phyloP scores from a whole-genome alignment of 345 rosid species.

The Pugionium dolabratum region DNA sequence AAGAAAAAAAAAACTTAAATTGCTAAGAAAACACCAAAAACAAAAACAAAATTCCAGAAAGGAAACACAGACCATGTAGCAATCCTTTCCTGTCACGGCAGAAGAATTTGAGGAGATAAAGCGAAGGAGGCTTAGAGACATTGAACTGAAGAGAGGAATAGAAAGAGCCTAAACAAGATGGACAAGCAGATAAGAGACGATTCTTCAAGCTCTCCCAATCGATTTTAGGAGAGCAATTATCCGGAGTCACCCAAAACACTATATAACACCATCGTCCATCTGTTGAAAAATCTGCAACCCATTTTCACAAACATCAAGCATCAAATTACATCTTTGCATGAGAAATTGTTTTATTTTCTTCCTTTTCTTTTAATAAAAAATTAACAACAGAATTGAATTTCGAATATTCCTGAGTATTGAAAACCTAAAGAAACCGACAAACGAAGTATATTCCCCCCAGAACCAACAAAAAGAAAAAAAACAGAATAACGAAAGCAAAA shows the following conservation, averaged over 20 bases:
- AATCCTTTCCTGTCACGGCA: conserved; percentile 64
- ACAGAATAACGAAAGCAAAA: not conserved
- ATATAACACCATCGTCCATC: conserved; percentile 84
- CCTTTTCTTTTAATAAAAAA: not conserved
- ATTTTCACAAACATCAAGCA: not conserved
- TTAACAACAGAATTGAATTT: not conserved
- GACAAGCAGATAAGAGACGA: conserved; percentile 59
- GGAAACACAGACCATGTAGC: conserved; percentile 53
- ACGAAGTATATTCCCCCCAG: conserved; percentile 28
- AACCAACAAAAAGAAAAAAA: not conserved
- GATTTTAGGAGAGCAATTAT: conserved; percentile 33
- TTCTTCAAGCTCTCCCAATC: conserved; percentile 70
- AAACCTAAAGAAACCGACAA: conserved; percentile 31
- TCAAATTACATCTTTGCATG: not conserved
- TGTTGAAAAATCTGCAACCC: conserved; percentile 62
- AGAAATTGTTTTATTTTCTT: not conserved
- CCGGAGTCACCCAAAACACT: conserved; percentile 64
- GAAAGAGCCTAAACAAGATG: conserved; percentile 49
- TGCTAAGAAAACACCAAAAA: not conserved
- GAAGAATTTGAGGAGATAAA: conserved; percentile 63
- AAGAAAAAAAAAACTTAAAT: not conserved
- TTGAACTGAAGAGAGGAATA: conserved; percentile 43
- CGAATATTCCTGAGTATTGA: conserved; percentile 21
- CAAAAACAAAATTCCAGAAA: not conserved
- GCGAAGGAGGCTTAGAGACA: conserved; percentile 44